phyloP scores from a whole-genome alignment of 345 rosid genomes.

The Populus pruinosa region DNA sequence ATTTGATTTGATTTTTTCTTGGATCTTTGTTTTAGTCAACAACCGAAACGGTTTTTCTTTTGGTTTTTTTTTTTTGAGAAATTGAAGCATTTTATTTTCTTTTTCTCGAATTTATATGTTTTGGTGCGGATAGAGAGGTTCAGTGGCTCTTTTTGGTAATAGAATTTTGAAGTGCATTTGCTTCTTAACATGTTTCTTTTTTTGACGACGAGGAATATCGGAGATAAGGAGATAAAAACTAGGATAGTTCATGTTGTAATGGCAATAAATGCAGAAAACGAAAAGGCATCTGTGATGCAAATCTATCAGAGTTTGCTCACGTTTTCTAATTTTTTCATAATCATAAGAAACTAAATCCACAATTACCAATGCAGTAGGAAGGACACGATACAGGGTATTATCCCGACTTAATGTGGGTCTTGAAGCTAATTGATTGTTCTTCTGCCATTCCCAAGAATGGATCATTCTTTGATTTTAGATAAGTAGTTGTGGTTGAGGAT shows the following conservation, averaged over 20 bases:
- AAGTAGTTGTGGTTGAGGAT: not conserved
- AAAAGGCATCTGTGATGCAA: not conserved
- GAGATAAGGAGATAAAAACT: not conserved
- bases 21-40: not conserved
- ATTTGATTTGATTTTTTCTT: not conserved
- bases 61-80: not conserved
- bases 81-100: not conserved
- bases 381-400: not conserved
- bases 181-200: not conserved
- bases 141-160: not conserved
- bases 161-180: not conserved
- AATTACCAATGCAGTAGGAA: not conserved
- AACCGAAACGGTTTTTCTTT: not conserved
- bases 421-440: not conserved
- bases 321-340: not conserved
- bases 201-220: not conserved
- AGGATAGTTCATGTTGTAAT: not conserved
- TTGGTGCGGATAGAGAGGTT: not conserved
- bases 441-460: not conserved
- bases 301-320: not conserved
- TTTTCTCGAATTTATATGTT: not conserved
- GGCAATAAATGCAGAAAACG: not conserved
- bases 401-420: not conserved
- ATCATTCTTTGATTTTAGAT: not conserved
- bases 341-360: not conserved